Base-by-base conservation (phyloP, 805 yeast species). In the Nakazawaea wickerhamii region DNA sequence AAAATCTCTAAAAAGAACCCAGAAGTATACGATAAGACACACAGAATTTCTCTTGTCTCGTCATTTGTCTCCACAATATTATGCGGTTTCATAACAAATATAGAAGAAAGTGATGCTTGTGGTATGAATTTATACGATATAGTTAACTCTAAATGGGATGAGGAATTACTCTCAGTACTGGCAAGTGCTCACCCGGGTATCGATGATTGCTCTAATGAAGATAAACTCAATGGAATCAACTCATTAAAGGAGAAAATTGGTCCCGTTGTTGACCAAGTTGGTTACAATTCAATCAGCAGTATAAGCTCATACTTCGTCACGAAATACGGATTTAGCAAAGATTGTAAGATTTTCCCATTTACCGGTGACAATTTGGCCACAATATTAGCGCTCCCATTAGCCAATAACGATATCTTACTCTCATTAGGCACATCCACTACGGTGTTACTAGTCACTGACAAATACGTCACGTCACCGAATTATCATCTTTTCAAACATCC, bases 301-400 rank as follows among this genome's bases (percentile, higher is more conserved):
- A 71, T 89, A 30, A 70, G 85, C 1, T 26, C 59, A 0, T 89
- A 87, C 58, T 85, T 81, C 54, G 72, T 68, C 7, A 46, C 66
- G 8, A 83, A 72, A 55, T 89, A 81, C 59, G 88, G 87, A 0
- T 78, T 89, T 48, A 55, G 59, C 10, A 37, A 63, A 2, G 55
- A 68, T n/a, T 80, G 95, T 53, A 61, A 68, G 35, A 68, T 89
- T 11, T 81, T 73, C 50, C 75, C 95, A 1, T 83, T 87, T 55
- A 89, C 97, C 0, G 97, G 97, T 20, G 97, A 89, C 59, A 89
- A 89, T 55, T 70, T 89, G 43, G 95, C 95, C 3, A 89, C 96
- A 0, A 81, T 89, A 37, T 71, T 90, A 50, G 79, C 96, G 0
- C 65, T 90, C 26, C 95, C 96, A 2, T 68, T 89, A 48, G 66